phyloP scores from a whole-genome alignment of 805 yeast species.

The Jamesozyma hellenica region DNA sequence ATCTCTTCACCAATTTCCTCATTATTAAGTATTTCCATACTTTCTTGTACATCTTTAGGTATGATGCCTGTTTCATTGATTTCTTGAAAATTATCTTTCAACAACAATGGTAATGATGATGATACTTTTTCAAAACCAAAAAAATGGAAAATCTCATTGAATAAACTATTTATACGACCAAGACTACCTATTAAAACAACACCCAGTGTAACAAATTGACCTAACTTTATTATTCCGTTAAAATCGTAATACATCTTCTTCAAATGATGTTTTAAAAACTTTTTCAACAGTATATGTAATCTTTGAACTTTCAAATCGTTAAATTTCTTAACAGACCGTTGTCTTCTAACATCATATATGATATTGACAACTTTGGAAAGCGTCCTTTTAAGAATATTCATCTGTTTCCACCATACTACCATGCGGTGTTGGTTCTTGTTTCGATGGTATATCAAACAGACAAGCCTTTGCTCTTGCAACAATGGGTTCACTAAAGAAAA shows the following conservation, averaged over 20 bases:
- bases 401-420: slow-evolving; percentile 66
- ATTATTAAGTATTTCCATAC: background rate
- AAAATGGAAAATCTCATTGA: slow-evolving; percentile 11
- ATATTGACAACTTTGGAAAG: slow-evolving; percentile 9
- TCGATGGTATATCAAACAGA: slow-evolving; percentile 59
- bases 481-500: slow-evolving; percentile 8
- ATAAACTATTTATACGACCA: slow-evolving; percentile 34
- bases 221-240: slow-evolving; percentile 58
- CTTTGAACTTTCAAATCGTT: slow-evolving; percentile 7
- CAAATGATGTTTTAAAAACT: slow-evolving; percentile 32
- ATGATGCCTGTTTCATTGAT: background rate
- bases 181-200: slow-evolving; percentile 52
- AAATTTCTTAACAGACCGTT: slow-evolving; percentile 7
- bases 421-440: slow-evolving; percentile 68
- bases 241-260: slow-evolving; percentile 49
- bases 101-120: no score
- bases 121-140: background rate
- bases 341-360: slow-evolving; percentile 18
- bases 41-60: background rate
- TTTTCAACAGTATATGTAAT: slow-evolving; percentile 10
- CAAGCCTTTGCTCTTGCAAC: slow-evolving; percentile 43
- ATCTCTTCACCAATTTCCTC: slow-evolving; percentile 31
- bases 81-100: background rate
- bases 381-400: slow-evolving; percentile 55
- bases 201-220: slow-evolving; percentile 70